A percentile compares a stretch with the other conserved stretches of the same genome.
Evolutionary conservation across 2,329 filamentous ascomycete genomes (phyloP).

Genomic region (Fusarium sublunatum): DNA sequence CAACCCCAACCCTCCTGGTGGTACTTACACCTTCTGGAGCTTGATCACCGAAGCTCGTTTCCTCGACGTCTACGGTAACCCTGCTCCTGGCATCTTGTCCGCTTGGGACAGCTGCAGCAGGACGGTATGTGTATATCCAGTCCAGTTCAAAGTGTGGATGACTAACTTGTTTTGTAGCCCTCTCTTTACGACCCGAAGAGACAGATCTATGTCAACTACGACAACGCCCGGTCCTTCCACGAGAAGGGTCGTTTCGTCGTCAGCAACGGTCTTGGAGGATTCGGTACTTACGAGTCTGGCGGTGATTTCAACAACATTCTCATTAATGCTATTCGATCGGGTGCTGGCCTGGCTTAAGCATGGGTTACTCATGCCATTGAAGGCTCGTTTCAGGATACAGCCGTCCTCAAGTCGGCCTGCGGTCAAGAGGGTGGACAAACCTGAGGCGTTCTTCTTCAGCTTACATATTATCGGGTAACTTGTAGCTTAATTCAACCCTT

Average conservation of each 20-base stretch:
- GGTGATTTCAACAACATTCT: conserved; percentile 40
- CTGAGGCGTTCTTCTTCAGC: too few relatives aligned
- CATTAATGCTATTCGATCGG: conserved; percentile 31
- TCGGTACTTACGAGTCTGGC: conserved; percentile 36
- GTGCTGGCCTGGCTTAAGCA: conserved; percentile 16
- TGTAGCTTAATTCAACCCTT: too few relatives aligned
- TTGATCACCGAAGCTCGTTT: conserved; percentile 36
- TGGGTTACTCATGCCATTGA: background rate
- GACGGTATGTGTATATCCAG: conserved; percentile 20
- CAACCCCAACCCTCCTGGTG: conserved; percentile 28
- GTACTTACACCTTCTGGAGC: conserved; percentile 40
- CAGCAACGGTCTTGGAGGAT: conserved; percentile 28
- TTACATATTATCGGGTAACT: too few relatives aligned
- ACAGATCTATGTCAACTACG: conserved; percentile 39
- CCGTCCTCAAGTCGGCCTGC: too few relatives aligned
- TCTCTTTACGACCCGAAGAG: conserved; percentile 22
- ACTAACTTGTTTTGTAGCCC: conserved; percentile 19
- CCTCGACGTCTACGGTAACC: conserved; percentile 23
- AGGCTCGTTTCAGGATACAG: background rate
- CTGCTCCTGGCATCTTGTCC: conserved; percentile 26
- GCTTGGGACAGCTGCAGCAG: conserved; percentile 35
- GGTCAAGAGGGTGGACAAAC: too few relatives aligned
- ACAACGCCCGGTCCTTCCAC: conserved; percentile 27
- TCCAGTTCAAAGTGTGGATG: accelerated
- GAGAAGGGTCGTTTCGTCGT: conserved; percentile 34